phyloP scores from a whole-genome alignment of 495 filamentous ascomycete species.

The Delitschia confertaspora region DNA sequence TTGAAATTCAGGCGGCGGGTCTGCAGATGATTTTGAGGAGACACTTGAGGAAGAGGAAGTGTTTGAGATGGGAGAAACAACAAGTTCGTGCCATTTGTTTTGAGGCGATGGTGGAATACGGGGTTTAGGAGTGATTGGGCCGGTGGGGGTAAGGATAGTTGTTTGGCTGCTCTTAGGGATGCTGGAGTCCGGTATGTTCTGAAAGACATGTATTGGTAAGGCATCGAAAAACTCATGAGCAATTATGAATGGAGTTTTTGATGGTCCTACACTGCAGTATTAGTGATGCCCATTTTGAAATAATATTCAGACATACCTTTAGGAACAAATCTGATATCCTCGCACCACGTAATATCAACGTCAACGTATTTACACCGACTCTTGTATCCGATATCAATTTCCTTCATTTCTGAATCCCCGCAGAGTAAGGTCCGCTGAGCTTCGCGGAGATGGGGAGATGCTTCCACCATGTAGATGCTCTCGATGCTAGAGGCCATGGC shows the following conservation, averaged over 20 bases:
- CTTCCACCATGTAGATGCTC: constrained; percentile 82
- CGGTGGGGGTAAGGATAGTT: constrained; percentile 36
- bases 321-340: constrained; percentile 77
- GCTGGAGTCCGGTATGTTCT: constrained; percentile 47
- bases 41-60: constrained; percentile 40
- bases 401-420: constrained; percentile 56
- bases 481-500: constrained; percentile 67
- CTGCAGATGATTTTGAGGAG: constrained; percentile 35
- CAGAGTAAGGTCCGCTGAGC: constrained; percentile 80
- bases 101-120: constrained; percentile 40
- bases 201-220: constrained; percentile 94
- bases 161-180: constrained; percentile 37
- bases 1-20: constrained; percentile 68
- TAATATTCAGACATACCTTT: constrained; percentile 41
- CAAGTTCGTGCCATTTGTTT: constrained; percentile 74
- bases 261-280: neutral
- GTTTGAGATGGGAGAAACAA: constrained; percentile 60
- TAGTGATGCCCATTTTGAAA: neutral
- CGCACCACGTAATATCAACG: constrained; percentile 70
- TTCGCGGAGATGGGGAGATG: constrained; percentile 63
- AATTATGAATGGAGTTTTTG: constrained; percentile 66
- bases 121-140: constrained; percentile 28
- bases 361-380: constrained; percentile 66
- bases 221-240: constrained; percentile 99
- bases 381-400: constrained; percentile 64